Base-by-base conservation (phyloP, 345 rosid species). In the Citrus trifoliata region DNA sequence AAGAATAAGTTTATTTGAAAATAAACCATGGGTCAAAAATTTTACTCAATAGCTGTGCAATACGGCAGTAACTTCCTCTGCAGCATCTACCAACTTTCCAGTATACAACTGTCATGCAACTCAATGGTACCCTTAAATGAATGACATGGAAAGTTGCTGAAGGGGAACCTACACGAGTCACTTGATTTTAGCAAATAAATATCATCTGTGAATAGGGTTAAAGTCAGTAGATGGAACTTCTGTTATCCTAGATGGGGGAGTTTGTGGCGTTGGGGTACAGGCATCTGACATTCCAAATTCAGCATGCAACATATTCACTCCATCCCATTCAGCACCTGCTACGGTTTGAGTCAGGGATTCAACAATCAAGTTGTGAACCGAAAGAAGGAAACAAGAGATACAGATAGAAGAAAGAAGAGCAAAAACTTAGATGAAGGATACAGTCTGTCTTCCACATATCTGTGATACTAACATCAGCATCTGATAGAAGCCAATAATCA, bases 401-500 rank as follows among this genome's bases (percentile, higher is more conserved):
- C 16, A 42, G 56, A 56, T 58, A 25, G 6, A 35, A 53, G 58
- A 70, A 35, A 58, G 78, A 78, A 67, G 61, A 46, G 56, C 14
- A 70, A 75, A 19, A 71, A 19, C 60, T 62, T 76, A 30, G 59
- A 68, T 12, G n/a, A 74, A 94, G 98, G 97, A 96, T 94, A 96
- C 99, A 66, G 78, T 91, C 97, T 25, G 92, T 82, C 86, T 89
- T 93, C 99, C 99, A 96, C 79, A 90, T 87, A 84, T 96, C 98
- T 3, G 99, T 91, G 83, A 96, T 91, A 90, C 98, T 94, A 72
- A 93, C 86, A 64, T 86, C 97, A 32, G 87, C 89, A 68, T 89
- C 94, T 19, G 99, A 92, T 76, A 89, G 88, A 78, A 96, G 91
- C 98, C 98, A 96, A 85, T 96, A 96, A 86, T 91, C 98, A 8